Conservation (phyloP, 2,329 filamentous ascomycete species). For the Pestalotiopsis sp. region DNA sequence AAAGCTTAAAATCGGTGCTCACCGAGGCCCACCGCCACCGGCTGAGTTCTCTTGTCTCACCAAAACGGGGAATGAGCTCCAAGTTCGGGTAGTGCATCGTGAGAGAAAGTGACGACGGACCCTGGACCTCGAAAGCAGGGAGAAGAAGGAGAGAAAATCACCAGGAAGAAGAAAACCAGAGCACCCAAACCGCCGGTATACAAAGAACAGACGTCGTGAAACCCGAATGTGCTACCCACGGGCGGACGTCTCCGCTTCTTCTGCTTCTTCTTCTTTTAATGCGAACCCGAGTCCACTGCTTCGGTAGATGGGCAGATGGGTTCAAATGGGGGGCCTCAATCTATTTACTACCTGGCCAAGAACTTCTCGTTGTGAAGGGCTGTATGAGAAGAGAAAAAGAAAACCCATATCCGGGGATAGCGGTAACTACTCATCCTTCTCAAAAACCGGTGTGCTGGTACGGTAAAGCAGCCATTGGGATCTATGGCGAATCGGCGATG, state of each 20-base stretch:
- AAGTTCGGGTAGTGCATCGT: not conserved
- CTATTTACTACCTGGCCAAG: not conserved
- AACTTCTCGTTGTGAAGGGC: not conserved
- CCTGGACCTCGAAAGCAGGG: not conserved
- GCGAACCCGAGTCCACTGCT: not conserved
- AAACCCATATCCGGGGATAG: not conserved
- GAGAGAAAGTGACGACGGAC: not conserved
- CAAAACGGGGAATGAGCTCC: not conserved
- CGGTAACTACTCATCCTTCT: not conserved
- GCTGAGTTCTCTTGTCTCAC: not conserved
- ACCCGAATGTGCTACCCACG: not conserved
- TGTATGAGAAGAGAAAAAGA: not conserved
- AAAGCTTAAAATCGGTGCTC: constrained; percentile 1
- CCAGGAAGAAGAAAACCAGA: not conserved
- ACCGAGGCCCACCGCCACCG: not conserved
- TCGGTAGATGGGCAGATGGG: not conserved
- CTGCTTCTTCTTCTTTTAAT: not conserved
- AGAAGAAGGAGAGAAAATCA: not conserved
- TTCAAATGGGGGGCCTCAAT: not conserved
- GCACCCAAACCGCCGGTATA: not conserved
- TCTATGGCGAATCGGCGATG: not conserved
- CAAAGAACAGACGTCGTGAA: not conserved
- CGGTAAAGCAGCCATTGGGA: not conserved
- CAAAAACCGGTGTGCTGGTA: not conserved
- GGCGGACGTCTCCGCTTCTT: not conserved